phyloP scores from a whole-genome alignment of 208 protist genomes.

The Leishmania tarentolae region DNA sequence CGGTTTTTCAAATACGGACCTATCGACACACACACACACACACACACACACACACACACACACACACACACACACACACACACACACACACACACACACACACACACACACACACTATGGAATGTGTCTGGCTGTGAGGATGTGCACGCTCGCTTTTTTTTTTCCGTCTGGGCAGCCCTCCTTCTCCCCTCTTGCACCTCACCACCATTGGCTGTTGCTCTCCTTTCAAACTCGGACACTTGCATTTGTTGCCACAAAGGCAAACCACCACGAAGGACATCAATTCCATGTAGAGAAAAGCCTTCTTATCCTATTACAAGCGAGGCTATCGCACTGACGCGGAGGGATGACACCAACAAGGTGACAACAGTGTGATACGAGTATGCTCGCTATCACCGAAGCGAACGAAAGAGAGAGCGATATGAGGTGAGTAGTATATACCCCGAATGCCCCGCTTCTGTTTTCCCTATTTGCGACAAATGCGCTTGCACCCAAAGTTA shows the following conservation, averaged over 20 bases:
- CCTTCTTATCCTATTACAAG: background rate
- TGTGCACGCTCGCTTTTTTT: background rate
- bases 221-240: background rate
- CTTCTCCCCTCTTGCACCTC: background rate
- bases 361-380: background rate
- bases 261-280: background rate
- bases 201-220: background rate
- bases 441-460: background rate
- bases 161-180: background rate
- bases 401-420: too few species aligned
- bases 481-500: background rate
- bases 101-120: background rate
- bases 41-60: too few species aligned
- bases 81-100: background rate
- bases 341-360: background rate
- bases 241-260: background rate
- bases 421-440: background rate
- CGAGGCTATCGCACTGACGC: background rate
- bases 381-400: background rate
- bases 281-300: background rate
- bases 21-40: background rate
- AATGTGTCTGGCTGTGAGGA: background rate
- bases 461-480: background rate
- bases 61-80: background rate
- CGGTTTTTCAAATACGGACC: background rate